These are phyloP conservation scores for Trichoderma harzianum DNA, from an alignment of 2,329 filamentous ascomycete species.

Conservation along the genomic window DNA sequence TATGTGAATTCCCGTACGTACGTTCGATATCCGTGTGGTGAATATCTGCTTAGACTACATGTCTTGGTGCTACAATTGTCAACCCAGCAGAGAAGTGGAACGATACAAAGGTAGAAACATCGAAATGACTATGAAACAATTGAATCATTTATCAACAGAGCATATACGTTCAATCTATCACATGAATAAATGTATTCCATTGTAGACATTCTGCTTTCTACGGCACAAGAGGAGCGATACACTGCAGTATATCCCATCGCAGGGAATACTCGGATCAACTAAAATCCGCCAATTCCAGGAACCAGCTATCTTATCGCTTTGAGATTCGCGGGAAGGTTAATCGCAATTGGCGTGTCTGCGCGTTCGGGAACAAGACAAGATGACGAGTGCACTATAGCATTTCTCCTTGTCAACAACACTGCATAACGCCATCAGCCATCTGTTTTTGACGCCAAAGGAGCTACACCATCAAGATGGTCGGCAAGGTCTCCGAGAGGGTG, in stretches of 20 bases:
- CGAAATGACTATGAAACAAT: too few species aligned
- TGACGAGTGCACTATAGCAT: conserved; percentile 6
- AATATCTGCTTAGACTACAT: neutral
- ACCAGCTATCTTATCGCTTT: conserved; percentile 14
- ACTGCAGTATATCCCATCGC: neutral
- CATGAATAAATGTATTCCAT: neutral
- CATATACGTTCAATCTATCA: rapidly evolving
- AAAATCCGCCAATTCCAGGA: neutral
- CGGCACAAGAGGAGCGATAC: neutral
- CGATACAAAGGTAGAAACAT: neutral
- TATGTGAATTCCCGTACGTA: neutral
- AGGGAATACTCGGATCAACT: neutral
- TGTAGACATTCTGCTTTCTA: neutral
- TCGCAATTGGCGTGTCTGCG: conserved; percentile 14
- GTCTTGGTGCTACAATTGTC: neutral
- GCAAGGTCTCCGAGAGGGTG: conserved; percentile 63
- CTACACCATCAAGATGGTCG: conserved; percentile 49
- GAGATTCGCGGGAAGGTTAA: conserved; percentile 14
- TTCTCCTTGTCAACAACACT: neutral
- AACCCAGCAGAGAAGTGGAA: neutral
- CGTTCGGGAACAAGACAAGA: conserved; percentile 2
- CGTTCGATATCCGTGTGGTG: neutral
- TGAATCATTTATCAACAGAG: neutral
- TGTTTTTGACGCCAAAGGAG: conserved; percentile 26
- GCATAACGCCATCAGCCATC: neutral